Base-by-base conservation (phyloP, 768 basidiomycete species). In the Suillus subaureus region DNA sequence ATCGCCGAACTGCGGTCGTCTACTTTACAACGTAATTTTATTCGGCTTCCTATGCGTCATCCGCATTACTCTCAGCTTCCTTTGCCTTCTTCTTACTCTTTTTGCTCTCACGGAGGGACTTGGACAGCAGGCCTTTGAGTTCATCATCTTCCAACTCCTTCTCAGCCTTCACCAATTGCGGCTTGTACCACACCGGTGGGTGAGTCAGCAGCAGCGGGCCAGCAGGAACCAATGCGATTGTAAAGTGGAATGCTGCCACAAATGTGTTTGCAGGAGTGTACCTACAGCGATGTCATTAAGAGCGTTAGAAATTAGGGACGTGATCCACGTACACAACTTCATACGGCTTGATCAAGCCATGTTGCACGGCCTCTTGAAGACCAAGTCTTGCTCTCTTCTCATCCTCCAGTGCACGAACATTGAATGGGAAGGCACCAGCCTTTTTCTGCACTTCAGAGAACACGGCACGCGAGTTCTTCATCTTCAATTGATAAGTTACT, bases 401-500 rank as follows among this genome's bases (percentile, higher is more conserved):
- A 73, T 99, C 97, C 69, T 97, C 97, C 65, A 99, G 85, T 55
- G 85, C 84, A 67, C 97, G 93, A 68, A 99, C 86, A 72, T 96
- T 98, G 85, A 99, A 98, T 40, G 97, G 97, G 88, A 99, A 99
- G 6, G 94, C 85, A 31, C 97, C 97, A 49, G 97, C 94, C 79
- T 98, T 99, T 84, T 95, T 96, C 80, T 96, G 93, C 72, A 98
- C 93, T 79, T 99, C 97, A 60, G 93, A 92, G 81, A 98, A 99
- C 49, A 97, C 91, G n/a, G 91, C 87, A 68, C 97, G 92, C 52
- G 96, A 96, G 68, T 92, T 97, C 83, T 97, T 98, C 89, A 97
- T 91, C 84, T 99, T 99, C 74, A 99, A 85, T 77, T 95, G 93
- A 80, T 99, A 99, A 47, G 93, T 96, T 66, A 94, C 87, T 8